Conservation (phyloP, 495 filamentous ascomycete genomes). For the Lindgomyces ingoldianus region DNA sequence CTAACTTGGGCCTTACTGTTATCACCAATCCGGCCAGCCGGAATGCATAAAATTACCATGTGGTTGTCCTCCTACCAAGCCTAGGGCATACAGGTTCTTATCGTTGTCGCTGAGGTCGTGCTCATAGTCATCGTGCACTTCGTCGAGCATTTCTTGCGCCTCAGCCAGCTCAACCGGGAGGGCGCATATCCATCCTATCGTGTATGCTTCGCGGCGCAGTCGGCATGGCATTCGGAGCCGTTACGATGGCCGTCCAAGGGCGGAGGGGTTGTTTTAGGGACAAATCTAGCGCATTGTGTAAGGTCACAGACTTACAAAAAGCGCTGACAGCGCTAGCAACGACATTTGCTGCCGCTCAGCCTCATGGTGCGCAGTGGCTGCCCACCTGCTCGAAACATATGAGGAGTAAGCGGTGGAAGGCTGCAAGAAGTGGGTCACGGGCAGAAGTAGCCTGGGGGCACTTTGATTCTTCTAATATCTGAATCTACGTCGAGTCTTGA, state of each 20-base stretch:
- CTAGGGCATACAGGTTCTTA: conserved; percentile 24
- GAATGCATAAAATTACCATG: conserved; percentile 44
- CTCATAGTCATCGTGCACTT: conserved; percentile 24
- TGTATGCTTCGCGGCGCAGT: conserved; percentile 23
- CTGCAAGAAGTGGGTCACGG: not conserved
- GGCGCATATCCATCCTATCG: conserved; percentile 33
- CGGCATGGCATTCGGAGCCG: not conserved
- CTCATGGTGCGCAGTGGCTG: not conserved
- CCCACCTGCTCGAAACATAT: not conserved
- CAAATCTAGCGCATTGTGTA: not conserved
- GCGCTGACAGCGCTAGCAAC: no score
- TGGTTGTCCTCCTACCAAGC: conserved; percentile 23
- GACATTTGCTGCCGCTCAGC: not conserved
- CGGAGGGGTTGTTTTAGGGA: not conserved
- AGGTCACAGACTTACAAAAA: not conserved
- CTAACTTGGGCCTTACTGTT: no score
- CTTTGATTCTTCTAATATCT: no score
- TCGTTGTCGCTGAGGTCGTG: not conserved
- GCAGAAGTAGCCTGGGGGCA: not conserved
- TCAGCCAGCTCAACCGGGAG: conserved; percentile 29
- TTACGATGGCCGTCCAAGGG: not conserved
- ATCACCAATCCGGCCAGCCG: conserved; percentile 48
- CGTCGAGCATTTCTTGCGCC: conserved; percentile 29
- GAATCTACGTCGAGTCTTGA: no score
- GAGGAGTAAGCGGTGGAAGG: not conserved